Percentiles rank a stretch among this genome's conserved stretches.
Evolutionary conservation across 2,329 filamentous ascomycete species (phyloP).

Genomic region (Rachicladosporium sp.): DNA sequence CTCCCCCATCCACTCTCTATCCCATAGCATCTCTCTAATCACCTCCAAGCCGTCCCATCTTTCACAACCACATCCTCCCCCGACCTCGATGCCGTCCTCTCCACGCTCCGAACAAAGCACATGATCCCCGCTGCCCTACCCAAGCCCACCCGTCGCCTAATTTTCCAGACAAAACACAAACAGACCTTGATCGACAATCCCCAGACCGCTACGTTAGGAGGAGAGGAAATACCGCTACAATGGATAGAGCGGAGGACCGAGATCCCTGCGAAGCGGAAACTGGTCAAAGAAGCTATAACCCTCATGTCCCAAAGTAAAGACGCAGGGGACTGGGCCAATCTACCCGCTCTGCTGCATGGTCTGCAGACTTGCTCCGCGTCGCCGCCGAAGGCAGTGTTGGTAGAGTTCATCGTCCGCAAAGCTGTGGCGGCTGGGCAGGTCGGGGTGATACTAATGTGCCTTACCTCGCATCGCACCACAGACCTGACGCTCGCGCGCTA

Average conservation of each 20-base stretch:
- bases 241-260: constrained; percentile 21
- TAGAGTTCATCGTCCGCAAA: constrained; percentile 24
- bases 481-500: too few species aligned
- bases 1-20: neutral
- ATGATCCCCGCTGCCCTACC: constrained; percentile 34
- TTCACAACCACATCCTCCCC: constrained; percentile 30
- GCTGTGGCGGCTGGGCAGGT: constrained; percentile 18
- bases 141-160: constrained; percentile 28
- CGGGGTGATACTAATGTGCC: constrained; percentile 19
- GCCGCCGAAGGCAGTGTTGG: constrained; percentile 8
- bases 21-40: neutral
- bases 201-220: constrained; percentile 29
- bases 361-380: constrained; percentile 15
- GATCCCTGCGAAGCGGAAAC: constrained; percentile 16
- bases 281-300: constrained; percentile 19
- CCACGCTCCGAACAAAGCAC: constrained; percentile 29
- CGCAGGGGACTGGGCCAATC: constrained; percentile 23
- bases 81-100: constrained; percentile 29
- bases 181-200: constrained; percentile 31
- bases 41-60: constrained; percentile 23
- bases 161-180: constrained; percentile 29
- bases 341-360: constrained; percentile 22
- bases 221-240: constrained; percentile 25
- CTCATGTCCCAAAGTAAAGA: constrained; percentile 16
- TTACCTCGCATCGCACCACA: constrained; percentile 5